A percentile compares a stretch with the other conserved stretches of the same genome.
These are phyloP conservation scores for Xylariales sp. DNA, from an alignment of 2,329 filamentous ascomycete genomes.

Conservation along the genomic window DNA sequence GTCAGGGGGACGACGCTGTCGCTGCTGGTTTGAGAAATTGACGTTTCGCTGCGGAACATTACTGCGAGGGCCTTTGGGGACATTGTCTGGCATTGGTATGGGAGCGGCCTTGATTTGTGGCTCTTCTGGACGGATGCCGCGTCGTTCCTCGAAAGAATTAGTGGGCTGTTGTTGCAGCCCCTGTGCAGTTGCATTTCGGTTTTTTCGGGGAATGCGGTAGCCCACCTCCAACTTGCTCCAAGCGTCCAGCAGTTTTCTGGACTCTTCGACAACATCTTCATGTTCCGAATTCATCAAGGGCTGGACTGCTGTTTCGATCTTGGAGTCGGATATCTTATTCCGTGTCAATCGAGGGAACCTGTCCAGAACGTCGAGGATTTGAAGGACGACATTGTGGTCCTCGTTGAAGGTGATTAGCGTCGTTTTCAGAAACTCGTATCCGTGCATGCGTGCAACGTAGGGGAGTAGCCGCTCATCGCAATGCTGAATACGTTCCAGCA, in stretches of 20 bases:
- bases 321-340: constrained; percentile 96
- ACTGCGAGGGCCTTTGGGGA: constrained; percentile 56
- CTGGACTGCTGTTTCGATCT: constrained; percentile 80
- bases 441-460: constrained; percentile 93
- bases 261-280: constrained; percentile 67
- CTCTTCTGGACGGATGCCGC: constrained; percentile 48
- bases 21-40: constrained; percentile 46
- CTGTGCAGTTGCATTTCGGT: constrained; percentile 62
- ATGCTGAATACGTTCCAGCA: constrained; percentile 81
- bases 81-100: constrained; percentile 36
- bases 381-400: constrained; percentile 85
- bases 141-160: constrained; percentile 60
- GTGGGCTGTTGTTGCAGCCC: constrained; percentile 35
- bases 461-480: constrained; percentile 83
- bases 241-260: constrained; percentile 67
- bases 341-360: constrained; percentile 84
- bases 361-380: constrained; percentile 85
- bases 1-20: constrained; percentile 52
- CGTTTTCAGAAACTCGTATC: constrained; percentile 89
- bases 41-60: constrained; percentile 51
- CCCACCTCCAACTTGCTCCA: constrained; percentile 89
- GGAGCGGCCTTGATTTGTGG: constrained; percentile 36
- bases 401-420: constrained; percentile 79
- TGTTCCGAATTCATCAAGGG: constrained; percentile 64
- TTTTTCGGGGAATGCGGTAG: constrained; percentile 90